Conservation (phyloP, 1,139 yeast genomes). For the Candida sojae region DNA sequence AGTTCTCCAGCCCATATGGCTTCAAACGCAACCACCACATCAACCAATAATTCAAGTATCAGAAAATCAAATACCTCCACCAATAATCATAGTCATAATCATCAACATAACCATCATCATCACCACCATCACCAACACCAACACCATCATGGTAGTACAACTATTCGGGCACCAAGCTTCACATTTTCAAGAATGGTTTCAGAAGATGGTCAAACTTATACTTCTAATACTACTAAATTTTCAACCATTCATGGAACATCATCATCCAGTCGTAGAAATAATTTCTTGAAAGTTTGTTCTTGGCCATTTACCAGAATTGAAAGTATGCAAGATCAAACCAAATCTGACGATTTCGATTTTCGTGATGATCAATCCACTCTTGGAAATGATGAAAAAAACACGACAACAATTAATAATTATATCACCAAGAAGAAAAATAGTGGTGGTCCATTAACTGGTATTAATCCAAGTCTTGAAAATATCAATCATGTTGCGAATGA, state of each 20-base stretch:
- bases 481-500: conserved; percentile 11
- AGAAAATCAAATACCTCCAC: conserved; percentile 1
- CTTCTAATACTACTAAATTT: conserved; percentile 1
- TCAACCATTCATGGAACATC: conserved; percentile 8
- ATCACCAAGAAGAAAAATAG: not conserved
- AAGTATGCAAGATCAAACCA: conserved; percentile 7
- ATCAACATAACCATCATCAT: conserved; percentile 1
- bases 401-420: conserved; percentile 6
- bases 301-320: conserved; percentile 16
- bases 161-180: conserved; percentile 11
- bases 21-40: conserved; percentile 4
- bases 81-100: not conserved
- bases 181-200: conserved; percentile 8
- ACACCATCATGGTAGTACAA: conserved; percentile 3
- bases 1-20: conserved; percentile 8
- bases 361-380: conserved; percentile 3
- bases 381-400: conserved; percentile 5
- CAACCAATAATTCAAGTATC: conserved; percentile 4
- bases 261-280: conserved; percentile 9
- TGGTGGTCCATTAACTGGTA: conserved; percentile 10
- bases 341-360: not conserved
- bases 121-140: not conserved
- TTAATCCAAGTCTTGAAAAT: conserved; percentile 18
- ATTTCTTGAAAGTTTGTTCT: conserved; percentile 15
- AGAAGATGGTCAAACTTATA: not conserved